Evolutionary conservation across 2,329 filamentous ascomycete genomes (phyloP).

Genomic region (Paecilomyces niveus): DNA sequence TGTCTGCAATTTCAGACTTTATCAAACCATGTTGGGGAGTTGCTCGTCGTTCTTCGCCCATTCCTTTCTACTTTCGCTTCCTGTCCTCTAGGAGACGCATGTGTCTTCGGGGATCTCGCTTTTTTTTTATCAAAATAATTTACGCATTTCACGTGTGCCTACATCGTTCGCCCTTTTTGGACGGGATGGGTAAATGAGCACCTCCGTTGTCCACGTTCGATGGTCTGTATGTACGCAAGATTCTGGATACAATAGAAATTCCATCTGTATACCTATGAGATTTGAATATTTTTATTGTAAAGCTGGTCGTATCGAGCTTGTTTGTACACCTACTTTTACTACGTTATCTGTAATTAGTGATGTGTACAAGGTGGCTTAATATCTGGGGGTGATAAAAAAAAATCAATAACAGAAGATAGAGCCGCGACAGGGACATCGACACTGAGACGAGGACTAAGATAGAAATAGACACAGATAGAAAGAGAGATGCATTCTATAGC

Average conservation of each 20-base stretch:
- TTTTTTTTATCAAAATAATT: background rate
- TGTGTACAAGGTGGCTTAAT: background rate
- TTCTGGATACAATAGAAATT: background rate
- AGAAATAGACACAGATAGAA: background rate
- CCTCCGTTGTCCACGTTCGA: background rate
- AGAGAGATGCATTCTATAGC: background rate
- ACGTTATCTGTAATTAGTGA: background rate
- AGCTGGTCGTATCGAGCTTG: background rate
- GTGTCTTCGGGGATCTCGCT: background rate
- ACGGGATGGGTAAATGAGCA: background rate
- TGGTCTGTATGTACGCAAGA: background rate
- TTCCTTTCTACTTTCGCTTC: background rate
- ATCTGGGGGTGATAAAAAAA: background rate
- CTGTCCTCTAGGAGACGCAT: background rate
- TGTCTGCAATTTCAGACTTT: background rate
- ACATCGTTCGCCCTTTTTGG: background rate
- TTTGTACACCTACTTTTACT: background rate
- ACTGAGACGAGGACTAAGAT: background rate
- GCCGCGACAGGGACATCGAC: background rate
- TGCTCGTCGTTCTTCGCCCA: background rate
- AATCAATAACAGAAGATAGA: background rate
- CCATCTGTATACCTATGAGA: background rate
- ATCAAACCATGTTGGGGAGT: background rate
- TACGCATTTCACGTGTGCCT: background rate
- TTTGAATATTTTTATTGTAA: background rate